Percentiles rank a stretch among this genome's conserved stretches.
Conservation (phyloP, 495 filamentous ascomycete species). For the Xylaria curta region DNA sequence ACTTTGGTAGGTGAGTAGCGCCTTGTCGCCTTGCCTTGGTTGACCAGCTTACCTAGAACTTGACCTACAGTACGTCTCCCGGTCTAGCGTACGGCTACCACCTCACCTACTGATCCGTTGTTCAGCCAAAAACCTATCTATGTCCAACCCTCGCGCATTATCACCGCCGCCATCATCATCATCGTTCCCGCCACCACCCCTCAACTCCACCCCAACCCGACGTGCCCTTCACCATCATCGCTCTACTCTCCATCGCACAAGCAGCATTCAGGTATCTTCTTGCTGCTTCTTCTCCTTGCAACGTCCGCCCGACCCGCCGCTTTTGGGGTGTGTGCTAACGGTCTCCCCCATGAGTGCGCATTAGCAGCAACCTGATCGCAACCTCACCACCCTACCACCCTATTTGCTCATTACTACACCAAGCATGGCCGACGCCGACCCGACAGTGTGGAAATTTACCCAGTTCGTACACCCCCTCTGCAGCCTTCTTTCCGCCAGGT, state of each 20-base stretch:
- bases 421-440: slow-evolving; percentile 97
- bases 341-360: slow-evolving; percentile 28
- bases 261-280: slow-evolving; percentile 27
- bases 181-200: slow-evolving; percentile 29
- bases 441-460: slow-evolving; percentile 97
- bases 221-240: slow-evolving; percentile 26
- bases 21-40: slow-evolving; percentile 13
- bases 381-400: slow-evolving; percentile 30
- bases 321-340: slow-evolving; percentile 30
- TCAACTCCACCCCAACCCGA: slow-evolving; percentile 26
- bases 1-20: slow-evolving; percentile 8
- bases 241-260: slow-evolving; percentile 18
- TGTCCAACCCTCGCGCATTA: slow-evolving; percentile 34
- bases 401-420: slow-evolving; percentile 17
- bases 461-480: slow-evolving; percentile 74
- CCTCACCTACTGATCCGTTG: slow-evolving; percentile 29
- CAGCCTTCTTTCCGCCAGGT: background rate
- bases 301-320: slow-evolving; percentile 31
- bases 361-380: slow-evolving; percentile 41
- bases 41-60: slow-evolving; percentile 12
- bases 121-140: slow-evolving; percentile 33
- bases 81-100: slow-evolving; percentile 27
- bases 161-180: slow-evolving; percentile 28
- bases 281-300: slow-evolving; percentile 28
- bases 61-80: background rate